Base-by-base conservation (phyloP, 1,284 basidiomycete genomes). In the Phlebopus sp. region DNA sequence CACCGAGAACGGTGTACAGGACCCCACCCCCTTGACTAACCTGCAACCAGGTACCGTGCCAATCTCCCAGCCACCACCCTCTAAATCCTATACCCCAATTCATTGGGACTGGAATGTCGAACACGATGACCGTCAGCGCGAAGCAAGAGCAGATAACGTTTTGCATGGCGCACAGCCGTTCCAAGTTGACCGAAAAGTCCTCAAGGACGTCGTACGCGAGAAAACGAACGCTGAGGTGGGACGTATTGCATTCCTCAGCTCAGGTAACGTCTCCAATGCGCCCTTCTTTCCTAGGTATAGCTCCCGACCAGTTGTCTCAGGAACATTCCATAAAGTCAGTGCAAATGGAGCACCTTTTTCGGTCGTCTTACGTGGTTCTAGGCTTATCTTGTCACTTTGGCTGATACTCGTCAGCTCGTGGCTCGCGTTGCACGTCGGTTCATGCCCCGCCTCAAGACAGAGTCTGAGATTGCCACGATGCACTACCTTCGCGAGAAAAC, bases 401-500 rank as follows among this genome's bases (percentile, higher is more conserved):
- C 65, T 21, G 77, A 84, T 57, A 69, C 74, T 14, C 72, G 74
- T 44, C 75, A 85, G 49, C 63, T 91, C 21, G 81, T 91, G 9
- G 85, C 84, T 4, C 79, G 87, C 32, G 85, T 91, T 19, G 88
- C 88, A 3, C 82, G 87, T 42, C 78, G 85, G 11, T 90, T 86
- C 66, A 89, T 90, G 86, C 84, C 87, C 2, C 77, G 83, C 29
- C 73, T 88, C 54, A 91, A 91, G 71, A 89, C 84, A 4, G 84
- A 86, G 63, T 89, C 86, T 0, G 89, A 91, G 62, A 83, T 90
- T 14, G 88, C 88, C 2, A 91, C 88, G 0, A 81, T 91, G 72
- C 74, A 77, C 25, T 91, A 85, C 62, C 73, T 91, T 30, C 81
- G 84, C 42, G 73, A 81, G 53, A 73, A 79, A 55, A 86, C 86